phyloP scores from a whole-genome alignment of 2,329 filamentous ascomycete species.

The Helicocarpus griseus region DNA sequence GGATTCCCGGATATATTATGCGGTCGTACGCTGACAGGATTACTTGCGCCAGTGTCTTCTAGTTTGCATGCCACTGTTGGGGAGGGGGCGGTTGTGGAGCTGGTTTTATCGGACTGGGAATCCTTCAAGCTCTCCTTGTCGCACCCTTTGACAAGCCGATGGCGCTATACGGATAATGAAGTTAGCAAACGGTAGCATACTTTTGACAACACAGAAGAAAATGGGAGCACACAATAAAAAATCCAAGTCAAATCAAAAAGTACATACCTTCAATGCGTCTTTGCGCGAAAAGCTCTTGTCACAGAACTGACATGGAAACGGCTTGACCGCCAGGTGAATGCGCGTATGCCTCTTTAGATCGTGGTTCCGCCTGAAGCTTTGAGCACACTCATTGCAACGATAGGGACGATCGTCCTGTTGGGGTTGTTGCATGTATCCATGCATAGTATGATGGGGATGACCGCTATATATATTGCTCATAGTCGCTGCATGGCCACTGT shows the following conservation, averaged over 20 bases:
- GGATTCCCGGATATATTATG: background rate
- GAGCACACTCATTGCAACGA: constrained; percentile 84
- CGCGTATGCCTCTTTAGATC: constrained; percentile 92
- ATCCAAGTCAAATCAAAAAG: constrained; percentile 11
- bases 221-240: background rate
- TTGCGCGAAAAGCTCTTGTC: constrained; percentile 97
- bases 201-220: background rate
- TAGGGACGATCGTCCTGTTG: constrained; percentile 73
- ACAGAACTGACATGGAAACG: constrained; percentile 82
- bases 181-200: no score
- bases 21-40: background rate
- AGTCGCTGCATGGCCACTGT: constrained; percentile 50
- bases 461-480: constrained; percentile 52
- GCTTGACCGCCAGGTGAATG: constrained; percentile 91
- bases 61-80: background rate
- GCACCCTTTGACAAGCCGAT: constrained; percentile 57
- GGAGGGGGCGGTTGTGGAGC: background rate
- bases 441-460: constrained; percentile 37
- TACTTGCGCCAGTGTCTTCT: background rate
- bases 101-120: constrained; percentile 4
- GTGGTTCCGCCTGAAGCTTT: constrained; percentile 93
- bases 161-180: constrained; percentile 37
- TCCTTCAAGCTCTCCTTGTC: constrained; percentile 33
- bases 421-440: constrained; percentile 43
- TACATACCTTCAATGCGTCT: constrained; percentile 83